A percentile compares a stretch with the other conserved stretches of the same genome.
Evolutionary conservation across 345 rosid genomes (phyloP).

Genomic region (Gynandropsis gynandra): DNA sequence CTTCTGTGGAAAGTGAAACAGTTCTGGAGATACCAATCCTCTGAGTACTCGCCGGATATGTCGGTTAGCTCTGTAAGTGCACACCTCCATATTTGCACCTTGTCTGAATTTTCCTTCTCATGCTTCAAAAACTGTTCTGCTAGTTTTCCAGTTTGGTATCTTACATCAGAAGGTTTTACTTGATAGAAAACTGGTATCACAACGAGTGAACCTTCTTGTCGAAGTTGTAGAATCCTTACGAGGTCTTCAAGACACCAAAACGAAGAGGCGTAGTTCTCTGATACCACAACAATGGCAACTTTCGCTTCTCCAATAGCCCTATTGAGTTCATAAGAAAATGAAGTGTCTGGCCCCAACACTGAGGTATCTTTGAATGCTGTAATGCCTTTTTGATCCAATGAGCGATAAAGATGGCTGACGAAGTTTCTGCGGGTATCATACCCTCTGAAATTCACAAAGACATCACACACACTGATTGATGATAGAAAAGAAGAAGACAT

Average conservation of each 20-base stretch:
- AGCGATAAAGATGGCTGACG: background rate
- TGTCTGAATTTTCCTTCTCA: no score
- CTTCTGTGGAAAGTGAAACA: no score
- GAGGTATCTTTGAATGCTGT: conserved; percentile 5
- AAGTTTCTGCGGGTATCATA: conserved; percentile 6
- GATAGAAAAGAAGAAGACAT: no score
- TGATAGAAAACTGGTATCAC: conserved; percentile 11
- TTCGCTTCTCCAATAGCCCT: background rate
- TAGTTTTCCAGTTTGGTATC: background rate
- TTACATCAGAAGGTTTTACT: background rate
- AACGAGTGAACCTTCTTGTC: background rate
- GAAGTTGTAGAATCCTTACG: background rate
- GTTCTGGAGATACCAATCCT: no score
- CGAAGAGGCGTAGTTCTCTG: background rate
- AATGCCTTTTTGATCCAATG: background rate
- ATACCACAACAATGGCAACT: background rate
- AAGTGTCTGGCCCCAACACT: no score
- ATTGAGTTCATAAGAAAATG: background rate
- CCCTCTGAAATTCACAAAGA: conserved; percentile 13
- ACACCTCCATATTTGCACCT: conserved; percentile 16
- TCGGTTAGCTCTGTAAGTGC: conserved; percentile 8
- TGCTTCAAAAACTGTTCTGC: no score
- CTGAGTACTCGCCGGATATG: conserved; percentile 1
- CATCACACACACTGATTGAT: no score
- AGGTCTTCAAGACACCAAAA: conserved; percentile 11